phyloP scores from a whole-genome alignment of 2,329 filamentous ascomycete species.

The Anthostomella pinea region DNA sequence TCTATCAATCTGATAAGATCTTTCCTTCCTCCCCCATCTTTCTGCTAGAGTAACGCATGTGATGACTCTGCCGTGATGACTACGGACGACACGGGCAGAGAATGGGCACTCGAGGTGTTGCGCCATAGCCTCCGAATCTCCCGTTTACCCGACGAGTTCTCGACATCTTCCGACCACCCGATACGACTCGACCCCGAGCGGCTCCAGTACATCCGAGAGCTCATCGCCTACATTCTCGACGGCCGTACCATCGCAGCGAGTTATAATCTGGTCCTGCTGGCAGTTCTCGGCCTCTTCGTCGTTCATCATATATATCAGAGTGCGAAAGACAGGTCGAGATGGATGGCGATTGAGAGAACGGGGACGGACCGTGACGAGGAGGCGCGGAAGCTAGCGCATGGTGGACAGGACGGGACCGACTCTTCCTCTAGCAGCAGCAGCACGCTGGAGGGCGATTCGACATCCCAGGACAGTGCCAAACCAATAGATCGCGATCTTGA shows the following conservation, averaged over 20 bases:
- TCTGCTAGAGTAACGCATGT: not conserved
- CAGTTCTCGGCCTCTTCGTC: conserved; percentile 28
- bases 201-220: conserved; percentile 32
- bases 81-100: conserved; percentile 2
- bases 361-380: conserved; percentile 1
- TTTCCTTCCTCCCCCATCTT: conserved; percentile 1
- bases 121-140: conserved; percentile 21
- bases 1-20: conserved; percentile 31
- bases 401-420: conserved; percentile 15
- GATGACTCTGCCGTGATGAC: conserved; percentile 13
- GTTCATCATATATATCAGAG: conserved; percentile 24
- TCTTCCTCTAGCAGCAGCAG: conserved; percentile 38
- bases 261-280: conserved; percentile 35
- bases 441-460: conserved; percentile 26
- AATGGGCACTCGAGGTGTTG: conserved; percentile 21
- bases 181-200: conserved; percentile 29
- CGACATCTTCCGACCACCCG: conserved; percentile 4
- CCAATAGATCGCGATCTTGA: conserved; percentile 32
- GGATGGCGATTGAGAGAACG: conserved; percentile 21
- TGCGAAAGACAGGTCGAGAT: conserved; percentile 21
- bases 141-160: conserved; percentile 9
- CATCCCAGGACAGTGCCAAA: conserved; percentile 24
- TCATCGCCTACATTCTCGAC: conserved; percentile 32
- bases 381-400: conserved; percentile 5
- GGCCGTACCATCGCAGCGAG: conserved; percentile 32